A percentile compares a stretch with the other conserved stretches of the same genome.
Evolutionary conservation across 1,284 basidiomycete genomes (phyloP).

Genomic region (Leccinum ponderosum): DNA sequence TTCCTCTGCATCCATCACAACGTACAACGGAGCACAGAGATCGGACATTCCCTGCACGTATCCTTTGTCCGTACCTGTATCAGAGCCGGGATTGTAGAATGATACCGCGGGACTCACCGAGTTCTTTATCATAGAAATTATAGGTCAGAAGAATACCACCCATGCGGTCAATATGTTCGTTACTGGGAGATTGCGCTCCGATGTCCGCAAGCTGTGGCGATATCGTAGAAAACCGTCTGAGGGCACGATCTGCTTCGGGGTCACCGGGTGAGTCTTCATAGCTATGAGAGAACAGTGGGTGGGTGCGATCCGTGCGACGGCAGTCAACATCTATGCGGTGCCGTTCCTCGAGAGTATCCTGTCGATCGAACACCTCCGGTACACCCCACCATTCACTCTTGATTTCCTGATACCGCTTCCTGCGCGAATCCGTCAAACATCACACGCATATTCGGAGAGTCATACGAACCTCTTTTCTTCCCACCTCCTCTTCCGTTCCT

Average conservation of each 20-base stretch:
- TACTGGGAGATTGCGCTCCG: slow-evolving; percentile 82
- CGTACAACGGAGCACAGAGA: slow-evolving; percentile 90
- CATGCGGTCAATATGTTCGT: slow-evolving; percentile 82
- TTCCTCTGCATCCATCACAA: slow-evolving; percentile 88
- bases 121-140: slow-evolving; percentile 86
- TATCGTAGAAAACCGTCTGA: slow-evolving; percentile 61
- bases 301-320: slow-evolving; percentile 92
- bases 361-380: slow-evolving; percentile 76
- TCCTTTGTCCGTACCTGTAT: slow-evolving; percentile 43
- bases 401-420: slow-evolving; percentile 65
- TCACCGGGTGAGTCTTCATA: slow-evolving; percentile 34
- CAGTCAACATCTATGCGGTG: slow-evolving; percentile 96
- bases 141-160: slow-evolving; percentile 89
- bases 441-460: slow-evolving; percentile 4
- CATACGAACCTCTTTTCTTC: slow-evolving; percentile 59
- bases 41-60: slow-evolving; percentile 99
- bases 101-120: slow-evolving; percentile 58
- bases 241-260: slow-evolving; percentile 51
- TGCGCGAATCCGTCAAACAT: slow-evolving; percentile 34
- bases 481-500: slow-evolving; percentile 58
- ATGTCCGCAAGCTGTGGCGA: slow-evolving; percentile 70
- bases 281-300: slow-evolving; percentile 76
- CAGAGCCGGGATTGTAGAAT: slow-evolving; percentile 19
- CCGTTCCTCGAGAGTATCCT: slow-evolving; percentile 81
- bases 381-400: slow-evolving; percentile 82